phyloP scores from a whole-genome alignment of 2,329 filamentous ascomycete species.

The Aspergillus pseudotamarii region DNA sequence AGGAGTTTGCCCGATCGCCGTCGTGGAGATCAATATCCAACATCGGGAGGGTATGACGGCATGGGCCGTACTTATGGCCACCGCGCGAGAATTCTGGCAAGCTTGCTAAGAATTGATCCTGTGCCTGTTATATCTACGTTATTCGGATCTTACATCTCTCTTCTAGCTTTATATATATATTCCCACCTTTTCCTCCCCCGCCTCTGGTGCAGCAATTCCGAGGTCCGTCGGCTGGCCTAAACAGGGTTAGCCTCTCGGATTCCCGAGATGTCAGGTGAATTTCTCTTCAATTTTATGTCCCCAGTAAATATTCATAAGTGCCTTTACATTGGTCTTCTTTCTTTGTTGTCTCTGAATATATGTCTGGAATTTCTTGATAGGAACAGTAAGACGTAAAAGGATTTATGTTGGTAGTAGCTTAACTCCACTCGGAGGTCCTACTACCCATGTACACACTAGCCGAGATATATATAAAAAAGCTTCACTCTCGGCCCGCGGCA shows the following conservation, averaged over 20 bases:
- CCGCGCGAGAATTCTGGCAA: background rate
- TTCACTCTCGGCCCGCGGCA: background rate
- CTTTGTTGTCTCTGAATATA: too few relatives aligned
- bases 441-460: too few relatives aligned
- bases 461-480: background rate
- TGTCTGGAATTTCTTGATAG: background rate
- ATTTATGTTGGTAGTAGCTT: background rate
- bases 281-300: too few relatives aligned
- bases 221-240: background rate
- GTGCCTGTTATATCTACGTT: background rate
- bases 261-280: too few relatives aligned
- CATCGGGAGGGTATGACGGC: background rate
- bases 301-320: too few relatives aligned
- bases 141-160: background rate
- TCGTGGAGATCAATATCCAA: background rate
- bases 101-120: background rate
- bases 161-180: background rate
- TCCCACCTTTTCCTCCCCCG: too few relatives aligned
- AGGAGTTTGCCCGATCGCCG: background rate
- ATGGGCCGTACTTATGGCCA: too few relatives aligned
- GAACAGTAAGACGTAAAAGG: background rate
- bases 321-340: too few relatives aligned
- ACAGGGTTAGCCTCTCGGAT: background rate
- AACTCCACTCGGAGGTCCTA: fast-evolving
- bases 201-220: background rate